phyloP scores from a whole-genome alignment of 1,284 basidiomycete species.

The Rhizopogon parksii region DNA sequence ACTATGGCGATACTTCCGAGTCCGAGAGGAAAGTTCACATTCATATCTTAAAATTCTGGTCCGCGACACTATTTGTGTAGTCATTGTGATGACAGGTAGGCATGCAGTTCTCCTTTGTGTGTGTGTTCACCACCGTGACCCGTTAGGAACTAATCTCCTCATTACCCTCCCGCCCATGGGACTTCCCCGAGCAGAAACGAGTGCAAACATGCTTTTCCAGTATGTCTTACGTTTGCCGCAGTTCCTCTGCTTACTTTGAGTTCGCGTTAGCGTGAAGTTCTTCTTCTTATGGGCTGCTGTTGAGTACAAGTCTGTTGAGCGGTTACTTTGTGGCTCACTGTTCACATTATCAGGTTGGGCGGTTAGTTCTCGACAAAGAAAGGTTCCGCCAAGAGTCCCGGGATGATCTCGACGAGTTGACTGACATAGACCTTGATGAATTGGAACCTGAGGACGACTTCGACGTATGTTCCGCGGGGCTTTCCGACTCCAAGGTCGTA shows the following conservation, averaged over 20 bases:
- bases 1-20: not conserved
- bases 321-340: not conserved
- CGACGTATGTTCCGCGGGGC: not conserved
- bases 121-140: not conserved
- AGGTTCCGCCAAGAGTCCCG: not conserved
- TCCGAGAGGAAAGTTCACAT: not conserved
- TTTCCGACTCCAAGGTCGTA: not conserved
- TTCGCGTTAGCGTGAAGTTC: not conserved
- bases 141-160: not conserved
- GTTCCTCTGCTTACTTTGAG: not conserved
- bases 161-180: not conserved
- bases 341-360: not conserved
- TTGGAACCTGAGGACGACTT: not conserved
- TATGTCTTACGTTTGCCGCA: not conserved
- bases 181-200: not conserved
- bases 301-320: not conserved
- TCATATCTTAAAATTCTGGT: not conserved
- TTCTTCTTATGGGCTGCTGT: not conserved
- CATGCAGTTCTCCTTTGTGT: not conserved
- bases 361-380: not conserved
- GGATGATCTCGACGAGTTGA: too few species aligned
- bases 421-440: not conserved
- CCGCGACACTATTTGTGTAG: not conserved
- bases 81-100: not conserved
- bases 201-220: not conserved